These are phyloP conservation scores for Tolypocladium album DNA, from an alignment of 2,329 filamentous ascomycete genomes.

Conservation along the genomic window DNA sequence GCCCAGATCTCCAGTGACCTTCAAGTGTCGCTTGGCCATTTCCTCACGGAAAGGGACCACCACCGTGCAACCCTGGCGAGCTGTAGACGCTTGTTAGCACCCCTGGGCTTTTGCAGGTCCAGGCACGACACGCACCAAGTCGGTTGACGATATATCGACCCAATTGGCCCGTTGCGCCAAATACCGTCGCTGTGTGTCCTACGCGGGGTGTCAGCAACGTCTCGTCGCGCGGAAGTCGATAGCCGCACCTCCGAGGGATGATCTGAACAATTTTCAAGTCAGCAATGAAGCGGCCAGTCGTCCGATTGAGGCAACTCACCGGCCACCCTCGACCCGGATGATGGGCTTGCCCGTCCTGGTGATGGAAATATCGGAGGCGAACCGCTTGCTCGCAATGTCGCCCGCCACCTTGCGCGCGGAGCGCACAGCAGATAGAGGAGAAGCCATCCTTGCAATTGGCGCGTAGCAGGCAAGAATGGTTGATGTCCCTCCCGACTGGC, in stretches of 20 bases:
- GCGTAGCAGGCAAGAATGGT: slow-evolving; percentile 11
- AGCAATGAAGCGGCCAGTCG: slow-evolving; percentile 9
- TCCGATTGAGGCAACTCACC: slow-evolving; percentile 45
- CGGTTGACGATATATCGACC: slow-evolving; percentile 97
- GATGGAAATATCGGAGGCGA: slow-evolving; percentile 75
- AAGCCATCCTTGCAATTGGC: slow-evolving; percentile 37
- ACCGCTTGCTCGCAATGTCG: slow-evolving; percentile 38
- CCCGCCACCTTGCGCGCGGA: slow-evolving; percentile 35
- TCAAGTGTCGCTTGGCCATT: slow-evolving; percentile 94
- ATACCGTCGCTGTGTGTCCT: slow-evolving; percentile 95
- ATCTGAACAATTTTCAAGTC: slow-evolving; percentile 42
- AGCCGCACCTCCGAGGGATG: slow-evolving; percentile 69
- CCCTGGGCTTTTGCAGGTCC: neutral
- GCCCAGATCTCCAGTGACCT: slow-evolving; percentile 90
- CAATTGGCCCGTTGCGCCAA: slow-evolving; percentile 91
- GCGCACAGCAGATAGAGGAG: slow-evolving; percentile 46
- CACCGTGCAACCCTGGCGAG: slow-evolving; percentile 87
- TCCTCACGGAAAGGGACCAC: slow-evolving; percentile 92
- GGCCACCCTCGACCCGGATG: slow-evolving; percentile 76
- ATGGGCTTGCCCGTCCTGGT: slow-evolving; percentile 95
- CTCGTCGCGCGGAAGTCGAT: slow-evolving; percentile 5
- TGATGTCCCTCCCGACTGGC: slow-evolving; percentile 20
- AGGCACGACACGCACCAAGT: slow-evolving; percentile 45
- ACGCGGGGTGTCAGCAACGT: slow-evolving; percentile 17
- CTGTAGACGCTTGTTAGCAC: slow-evolving; percentile 32